Base-by-base conservation (phyloP, 2,329 filamentous ascomycete species). In the Ophiostoma piceae region DNA sequence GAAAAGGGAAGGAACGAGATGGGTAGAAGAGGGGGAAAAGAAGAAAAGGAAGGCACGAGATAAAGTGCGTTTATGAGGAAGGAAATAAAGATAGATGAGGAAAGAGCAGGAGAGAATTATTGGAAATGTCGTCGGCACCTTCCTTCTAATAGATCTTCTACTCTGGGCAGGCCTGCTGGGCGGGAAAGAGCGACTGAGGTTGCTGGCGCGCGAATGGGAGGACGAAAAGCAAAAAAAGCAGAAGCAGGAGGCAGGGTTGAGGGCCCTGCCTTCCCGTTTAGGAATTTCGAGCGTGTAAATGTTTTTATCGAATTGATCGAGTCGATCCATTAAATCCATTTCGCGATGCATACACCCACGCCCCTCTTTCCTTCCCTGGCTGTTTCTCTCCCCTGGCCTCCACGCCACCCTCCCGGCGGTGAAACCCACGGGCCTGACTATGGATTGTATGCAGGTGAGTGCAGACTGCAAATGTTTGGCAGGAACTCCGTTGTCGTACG, bases 121-220 rank as follows among this genome's bases (percentile, higher is more conserved):
- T 14, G 66, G 43, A 67, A 66, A 47, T 68, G 69, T 68, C 67
- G 26, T 66, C 14, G 60, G 64, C 37, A 37, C 69, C 69, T 71
- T 68, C 69, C 64, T 67, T 68, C 51, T 68, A 68, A 70, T 68
- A 66, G 57, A 68, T 67, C n/a, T 41, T 11, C 8, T 14, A 35
- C 35, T 35, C 35, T 35, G 35, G 35, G 35, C 60, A 19, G 35
- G 60, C 4, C 29, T 60, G 29, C 32, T 43, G 22, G 29, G 60
- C n/a, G 67, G 67, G 69, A 66, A 71, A 51, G 69, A 68, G 67
- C 62, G 39, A 67, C 41, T 37, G n/a, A 22, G 43, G 35, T n/a
- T 39, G 19, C 14, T 12, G 35, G 19, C 62, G 35, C 22, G 32
- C 32, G 62, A 65, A 14, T 39, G 39, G 62, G 62, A 65, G 8